Conservation (phyloP, 257 asterid species). For the Echites panduratus region DNA sequence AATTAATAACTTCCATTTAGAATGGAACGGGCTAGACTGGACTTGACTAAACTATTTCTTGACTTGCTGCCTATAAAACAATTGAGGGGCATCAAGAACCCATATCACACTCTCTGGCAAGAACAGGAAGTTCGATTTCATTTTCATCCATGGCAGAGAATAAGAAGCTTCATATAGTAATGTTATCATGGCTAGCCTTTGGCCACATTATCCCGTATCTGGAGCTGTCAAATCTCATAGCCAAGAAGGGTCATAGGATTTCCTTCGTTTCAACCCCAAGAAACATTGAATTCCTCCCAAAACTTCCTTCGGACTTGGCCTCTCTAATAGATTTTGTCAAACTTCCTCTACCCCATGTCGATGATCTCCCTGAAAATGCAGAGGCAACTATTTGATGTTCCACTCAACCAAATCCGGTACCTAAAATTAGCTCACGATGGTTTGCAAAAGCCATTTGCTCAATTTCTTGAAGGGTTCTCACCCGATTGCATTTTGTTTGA, state of each 20-base stretch:
- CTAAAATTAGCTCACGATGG: conserved; percentile 28
- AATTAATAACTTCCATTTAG: too few relatives aligned
- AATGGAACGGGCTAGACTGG: too few relatives aligned
- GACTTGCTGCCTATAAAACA: not conserved
- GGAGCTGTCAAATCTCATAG: conserved; percentile 30
- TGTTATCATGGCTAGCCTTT: conserved; percentile 34
- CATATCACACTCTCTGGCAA: not conserved
- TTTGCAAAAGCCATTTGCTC: conserved; percentile 17
- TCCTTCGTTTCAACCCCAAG: conserved; percentile 25
- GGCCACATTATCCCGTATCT: conserved; percentile 32
- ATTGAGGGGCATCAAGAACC: not conserved
- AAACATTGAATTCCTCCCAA: conserved; percentile 45
- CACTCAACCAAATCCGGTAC: conserved; percentile 18
- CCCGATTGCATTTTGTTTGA: conserved; percentile 39
- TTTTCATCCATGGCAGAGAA: conserved; percentile 21
- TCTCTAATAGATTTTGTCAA: conserved; percentile 27
- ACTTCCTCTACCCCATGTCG: conserved; percentile 31
- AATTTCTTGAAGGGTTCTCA: conserved; percentile 10
- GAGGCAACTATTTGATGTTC: conserved; percentile 31
- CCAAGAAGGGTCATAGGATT: conserved; percentile 29
- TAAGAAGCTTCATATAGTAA: conserved; percentile 23
- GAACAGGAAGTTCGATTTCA: not conserved
- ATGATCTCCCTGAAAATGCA: conserved; percentile 24
- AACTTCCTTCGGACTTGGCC: conserved; percentile 28
- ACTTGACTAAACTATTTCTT: too few relatives aligned